Evolutionary conservation across 768 basidiomycete genomes (phyloP), one percentile per base, ranked within the genome.

Genomic region (Glaciozyma martinii): DNA sequence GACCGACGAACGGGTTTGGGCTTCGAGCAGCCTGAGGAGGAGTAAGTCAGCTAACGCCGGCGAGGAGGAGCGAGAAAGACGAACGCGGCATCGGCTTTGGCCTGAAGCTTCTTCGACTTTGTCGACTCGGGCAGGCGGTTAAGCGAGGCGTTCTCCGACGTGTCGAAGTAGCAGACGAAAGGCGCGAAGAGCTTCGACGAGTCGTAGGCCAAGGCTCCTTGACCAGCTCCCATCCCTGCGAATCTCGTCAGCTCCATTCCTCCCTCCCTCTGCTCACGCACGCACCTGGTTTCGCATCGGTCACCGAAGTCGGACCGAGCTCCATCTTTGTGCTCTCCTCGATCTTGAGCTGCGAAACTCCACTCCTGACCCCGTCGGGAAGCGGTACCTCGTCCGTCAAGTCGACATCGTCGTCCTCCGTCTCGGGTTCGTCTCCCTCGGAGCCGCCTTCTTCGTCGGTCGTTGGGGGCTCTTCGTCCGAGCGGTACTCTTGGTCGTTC

Each of bases 131-230:
- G 16, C 2, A 66, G 43, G 5, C 15, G 83, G 67, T 89, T 81
- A 74, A 80, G 78, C 12, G 74, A 76, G 0, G 92, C 90, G 71
- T 90, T 90, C 27, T 80, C 80, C 0, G 85, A 82, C 3, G 88
- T 83, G 75, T 98, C 93, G 44, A 98, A 80, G 76, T 95, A 97
- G 76, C 57, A 60, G 27, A 63, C 52, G 21, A 63, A 53, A 3
- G 32, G 61, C 3, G 25, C 37, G 47, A 68, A 62, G 0, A 47
- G 53, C 37, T 29, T 46, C 21, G 46, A 59, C 37, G 60, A 60
- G 53, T 72, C 61, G 3, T 56, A 59, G 3, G 33, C 19, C 1
- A 29, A 8, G 12, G 5, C 65, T 19, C 54, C 59, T 42, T 60
- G 43, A n/a, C 61, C 66, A 42, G 59, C 70, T 13, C 66, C 66